A percentile compares a stretch with the other conserved stretches of the same genome.
These are phyloP conservation scores for Diplodia corticola DNA, from an alignment of 2,329 filamentous ascomycete species.

Conservation along the genomic window DNA sequence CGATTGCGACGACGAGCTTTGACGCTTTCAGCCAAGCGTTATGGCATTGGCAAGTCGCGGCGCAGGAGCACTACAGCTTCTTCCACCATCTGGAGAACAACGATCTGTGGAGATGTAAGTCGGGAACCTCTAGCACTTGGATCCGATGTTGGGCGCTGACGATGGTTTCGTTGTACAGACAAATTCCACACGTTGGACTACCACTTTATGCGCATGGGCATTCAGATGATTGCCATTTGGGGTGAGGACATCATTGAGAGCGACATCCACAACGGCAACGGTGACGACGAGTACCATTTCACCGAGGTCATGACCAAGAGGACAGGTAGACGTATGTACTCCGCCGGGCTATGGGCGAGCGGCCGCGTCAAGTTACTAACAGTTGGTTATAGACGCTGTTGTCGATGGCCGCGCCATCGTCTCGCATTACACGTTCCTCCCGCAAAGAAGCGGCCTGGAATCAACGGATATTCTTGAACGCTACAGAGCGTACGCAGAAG, in stretches of 20 bases:
- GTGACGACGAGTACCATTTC: slow-evolving; percentile 51
- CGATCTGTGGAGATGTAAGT: slow-evolving; percentile 25
- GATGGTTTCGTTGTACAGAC: slow-evolving; percentile 1
- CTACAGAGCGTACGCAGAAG: slow-evolving; percentile 55
- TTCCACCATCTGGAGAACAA: slow-evolving; percentile 29
- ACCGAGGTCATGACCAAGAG: slow-evolving; percentile 42
- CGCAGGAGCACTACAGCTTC: slow-evolving; percentile 48
- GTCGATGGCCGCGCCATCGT: slow-evolving; percentile 58
- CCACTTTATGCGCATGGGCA: slow-evolving; percentile 52
- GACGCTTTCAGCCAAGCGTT: slow-evolving; percentile 47
- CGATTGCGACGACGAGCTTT: slow-evolving; percentile 53
- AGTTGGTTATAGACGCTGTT: slow-evolving; percentile 37
- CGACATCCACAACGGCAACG: slow-evolving; percentile 47
- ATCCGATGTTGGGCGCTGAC: not conserved
- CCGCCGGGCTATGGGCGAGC: not conserved
- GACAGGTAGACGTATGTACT: slow-evolving; percentile 38
- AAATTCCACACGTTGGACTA: slow-evolving; percentile 46
- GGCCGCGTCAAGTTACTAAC: not conserved
- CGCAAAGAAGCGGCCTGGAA: slow-evolving; percentile 45
- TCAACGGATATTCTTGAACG: slow-evolving; percentile 56
- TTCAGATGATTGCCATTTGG: slow-evolving; percentile 57
- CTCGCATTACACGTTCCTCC: slow-evolving; percentile 55
- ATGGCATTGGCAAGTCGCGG: slow-evolving; percentile 53
- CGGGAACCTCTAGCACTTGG: no score
- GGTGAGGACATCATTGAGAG: slow-evolving; percentile 51